Evolutionary conservation across 352 stramenopile species (phyloP).

Genomic region (Globisporangium middletonii): DNA sequence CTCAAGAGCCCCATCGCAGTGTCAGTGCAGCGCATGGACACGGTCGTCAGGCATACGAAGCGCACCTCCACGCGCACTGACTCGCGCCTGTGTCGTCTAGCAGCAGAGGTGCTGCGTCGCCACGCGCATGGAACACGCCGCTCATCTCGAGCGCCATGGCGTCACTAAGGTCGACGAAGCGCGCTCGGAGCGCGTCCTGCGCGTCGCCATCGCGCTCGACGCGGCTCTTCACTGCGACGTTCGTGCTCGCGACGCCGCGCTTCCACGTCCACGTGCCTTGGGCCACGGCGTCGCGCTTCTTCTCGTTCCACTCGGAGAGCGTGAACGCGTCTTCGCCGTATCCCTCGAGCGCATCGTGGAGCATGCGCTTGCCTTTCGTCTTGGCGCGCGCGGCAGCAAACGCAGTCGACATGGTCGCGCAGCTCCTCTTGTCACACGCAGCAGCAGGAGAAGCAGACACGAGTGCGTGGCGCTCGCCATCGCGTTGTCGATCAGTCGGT

Average conservation of each 20-base stretch:
- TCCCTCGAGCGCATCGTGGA: constrained; percentile 46
- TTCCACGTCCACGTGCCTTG: constrained; percentile 49
- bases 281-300: constrained; percentile 29
- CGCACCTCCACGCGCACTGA: constrained; percentile 33
- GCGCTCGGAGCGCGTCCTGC: constrained; percentile 21
- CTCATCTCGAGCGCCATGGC: constrained; percentile 34
- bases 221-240: constrained; percentile 29
- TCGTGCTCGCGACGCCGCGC: constrained; percentile 22
- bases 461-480: not conserved
- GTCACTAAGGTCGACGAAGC: constrained; percentile 28
- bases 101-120: not conserved
- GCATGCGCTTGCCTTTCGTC: constrained; percentile 61
- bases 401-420: constrained; percentile 49
- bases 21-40: not conserved
- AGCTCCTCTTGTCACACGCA: too few species aligned
- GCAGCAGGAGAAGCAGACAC: not conserved
- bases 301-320: constrained; percentile 46
- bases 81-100: not conserved
- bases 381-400: constrained; percentile 53
- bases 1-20: not conserved
- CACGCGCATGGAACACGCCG: not conserved
- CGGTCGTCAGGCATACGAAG: not conserved
- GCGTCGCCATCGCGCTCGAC: constrained; percentile 26
- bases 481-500: not conserved
- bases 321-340: constrained; percentile 44